These are phyloP conservation scores for Colletotrichum cereale DNA, from an alignment of 2,329 filamentous ascomycete genomes.

Conservation along the genomic window DNA sequence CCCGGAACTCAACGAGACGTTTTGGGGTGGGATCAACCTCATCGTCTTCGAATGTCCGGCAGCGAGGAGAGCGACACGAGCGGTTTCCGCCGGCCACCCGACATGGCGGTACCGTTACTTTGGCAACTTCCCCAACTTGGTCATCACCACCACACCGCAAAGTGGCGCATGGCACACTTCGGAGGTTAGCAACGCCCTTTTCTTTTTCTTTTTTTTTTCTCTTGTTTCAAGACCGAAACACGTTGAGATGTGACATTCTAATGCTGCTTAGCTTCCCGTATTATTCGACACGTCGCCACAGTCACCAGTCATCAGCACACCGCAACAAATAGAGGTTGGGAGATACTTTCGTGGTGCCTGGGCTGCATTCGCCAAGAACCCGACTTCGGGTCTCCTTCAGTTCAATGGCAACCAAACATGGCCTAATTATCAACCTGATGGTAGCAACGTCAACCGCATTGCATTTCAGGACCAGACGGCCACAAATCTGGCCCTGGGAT, in stretches of 20 bases:
- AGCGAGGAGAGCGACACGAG: conserved; percentile 43
- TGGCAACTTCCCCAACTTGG: conserved; percentile 51
- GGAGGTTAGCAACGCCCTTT: conserved; percentile 42
- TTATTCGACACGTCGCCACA: conserved; percentile 49
- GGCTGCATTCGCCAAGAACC: conserved; percentile 55
- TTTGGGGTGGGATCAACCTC: conserved; percentile 47
- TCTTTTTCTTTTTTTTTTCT: not conserved
- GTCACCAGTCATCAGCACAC: conserved; percentile 41
- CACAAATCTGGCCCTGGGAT: conserved; percentile 42
- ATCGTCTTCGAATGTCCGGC: conserved; percentile 51
- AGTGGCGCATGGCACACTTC: conserved; percentile 50
- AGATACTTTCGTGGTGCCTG: conserved; percentile 53
- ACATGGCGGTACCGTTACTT: conserved; percentile 55
- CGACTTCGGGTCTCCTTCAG: conserved; percentile 48
- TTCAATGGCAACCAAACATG: conserved; percentile 45
- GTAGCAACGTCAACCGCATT: conserved; percentile 44
- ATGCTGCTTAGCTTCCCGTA: conserved; percentile 43
- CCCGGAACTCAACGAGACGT: conserved; percentile 40
- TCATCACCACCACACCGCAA: conserved; percentile 44
- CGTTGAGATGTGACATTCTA: not conserved
- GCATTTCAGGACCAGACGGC: conserved; percentile 46
- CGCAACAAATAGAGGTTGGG: conserved; percentile 46
- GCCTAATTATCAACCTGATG: conserved; percentile 40
- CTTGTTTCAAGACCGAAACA: not conserved
- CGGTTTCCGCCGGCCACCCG: conserved; percentile 44